A percentile compares a stretch with the other conserved stretches of the same genome.
Evolutionary conservation across 208 protist genomes (phyloP).

Genomic region (Wallacemonas rigidus): DNA sequence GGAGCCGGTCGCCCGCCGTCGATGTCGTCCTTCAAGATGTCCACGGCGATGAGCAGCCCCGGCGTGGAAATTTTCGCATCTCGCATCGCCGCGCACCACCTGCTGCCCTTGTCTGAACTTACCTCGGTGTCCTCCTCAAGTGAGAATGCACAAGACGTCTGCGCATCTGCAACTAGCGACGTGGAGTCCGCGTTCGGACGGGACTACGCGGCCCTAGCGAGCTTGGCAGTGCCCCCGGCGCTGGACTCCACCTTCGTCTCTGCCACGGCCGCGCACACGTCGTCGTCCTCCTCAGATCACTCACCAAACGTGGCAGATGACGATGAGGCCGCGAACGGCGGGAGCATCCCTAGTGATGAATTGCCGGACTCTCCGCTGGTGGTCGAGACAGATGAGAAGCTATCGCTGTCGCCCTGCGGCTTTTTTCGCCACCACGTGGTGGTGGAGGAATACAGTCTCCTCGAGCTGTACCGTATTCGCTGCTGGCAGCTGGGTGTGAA

Average conservation of each 20-base stretch:
- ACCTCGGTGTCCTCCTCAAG: neutral
- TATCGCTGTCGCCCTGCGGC: conserved; percentile 1
- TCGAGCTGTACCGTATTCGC: conserved; percentile 14
- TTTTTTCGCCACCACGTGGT: neutral
- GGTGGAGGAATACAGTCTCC: conserved; percentile 4
- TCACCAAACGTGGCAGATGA: neutral
- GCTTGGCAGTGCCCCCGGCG: neutral
- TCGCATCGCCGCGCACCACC: too few species aligned
- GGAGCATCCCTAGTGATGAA: neutral
- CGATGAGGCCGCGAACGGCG: neutral
- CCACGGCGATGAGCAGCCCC: too few species aligned
- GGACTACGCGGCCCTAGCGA: neutral
- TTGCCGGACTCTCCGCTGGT: neutral
- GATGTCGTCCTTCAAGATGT: too few species aligned
- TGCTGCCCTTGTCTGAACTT: neutral
- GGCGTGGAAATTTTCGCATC: too few species aligned
- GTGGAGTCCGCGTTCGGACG: too few species aligned
- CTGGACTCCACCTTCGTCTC: neutral
- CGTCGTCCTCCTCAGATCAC: too few species aligned
- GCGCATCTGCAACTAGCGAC: too few species aligned
- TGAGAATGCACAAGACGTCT: neutral
- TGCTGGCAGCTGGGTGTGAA: conserved; percentile 19
- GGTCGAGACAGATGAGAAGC: neutral
- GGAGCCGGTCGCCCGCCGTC: too few species aligned
- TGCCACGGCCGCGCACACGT: neutral